A percentile compares a stretch with the other conserved stretches of the same genome.
Conservation (phyloP, 2,329 filamentous ascomycete genomes). For the Venturia oleaginea region DNA sequence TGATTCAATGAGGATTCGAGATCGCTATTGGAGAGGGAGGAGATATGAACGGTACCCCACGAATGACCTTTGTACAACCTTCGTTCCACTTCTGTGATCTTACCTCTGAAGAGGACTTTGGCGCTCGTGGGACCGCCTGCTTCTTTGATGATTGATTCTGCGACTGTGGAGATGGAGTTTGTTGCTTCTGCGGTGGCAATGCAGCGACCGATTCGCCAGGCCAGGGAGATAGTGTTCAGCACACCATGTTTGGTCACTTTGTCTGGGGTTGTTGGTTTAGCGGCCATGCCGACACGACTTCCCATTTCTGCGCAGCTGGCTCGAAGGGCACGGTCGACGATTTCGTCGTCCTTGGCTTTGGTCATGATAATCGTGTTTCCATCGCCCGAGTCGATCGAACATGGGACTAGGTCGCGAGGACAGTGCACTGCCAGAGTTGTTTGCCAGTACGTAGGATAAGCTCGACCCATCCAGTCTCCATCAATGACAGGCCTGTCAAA, state of each 20-base stretch:
- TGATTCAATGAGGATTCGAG: conserved; percentile 18
- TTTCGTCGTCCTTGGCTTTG: conserved; percentile 14
- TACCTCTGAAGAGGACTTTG: conserved; percentile 53
- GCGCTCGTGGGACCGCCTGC: conserved; percentile 46
- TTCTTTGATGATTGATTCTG: conserved; percentile 50
- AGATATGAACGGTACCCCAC: conserved; percentile 50
- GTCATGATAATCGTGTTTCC: conserved; percentile 17
- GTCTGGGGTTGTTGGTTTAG: conserved; percentile 31
- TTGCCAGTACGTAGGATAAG: conserved; percentile 38
- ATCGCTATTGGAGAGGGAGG: conserved; percentile 26
- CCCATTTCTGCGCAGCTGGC: conserved; percentile 10
- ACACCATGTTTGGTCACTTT: conserved; percentile 29
- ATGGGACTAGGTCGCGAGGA: conserved; percentile 32
- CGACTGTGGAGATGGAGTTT: conserved; percentile 45
- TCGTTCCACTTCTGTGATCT: conserved; percentile 53
- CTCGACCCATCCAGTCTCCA: conserved; percentile 40
- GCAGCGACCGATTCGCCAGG: conserved; percentile 49
- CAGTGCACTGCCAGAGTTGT: conserved; percentile 21
- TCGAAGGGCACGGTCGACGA: conserved; percentile 14
- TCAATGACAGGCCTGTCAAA: conserved; percentile 27
- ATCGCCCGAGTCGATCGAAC: conserved; percentile 32
- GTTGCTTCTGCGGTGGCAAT: conserved; percentile 43
- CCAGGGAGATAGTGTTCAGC: conserved; percentile 34
- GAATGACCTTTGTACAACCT: conserved; percentile 48
- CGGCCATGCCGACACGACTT: conserved; percentile 29